A percentile compares a stretch with the other conserved stretches of the same genome.
phyloP scores from a whole-genome alignment of 495 filamentous ascomycete genomes.

The Podospora bellae-mahoneyi region DNA sequence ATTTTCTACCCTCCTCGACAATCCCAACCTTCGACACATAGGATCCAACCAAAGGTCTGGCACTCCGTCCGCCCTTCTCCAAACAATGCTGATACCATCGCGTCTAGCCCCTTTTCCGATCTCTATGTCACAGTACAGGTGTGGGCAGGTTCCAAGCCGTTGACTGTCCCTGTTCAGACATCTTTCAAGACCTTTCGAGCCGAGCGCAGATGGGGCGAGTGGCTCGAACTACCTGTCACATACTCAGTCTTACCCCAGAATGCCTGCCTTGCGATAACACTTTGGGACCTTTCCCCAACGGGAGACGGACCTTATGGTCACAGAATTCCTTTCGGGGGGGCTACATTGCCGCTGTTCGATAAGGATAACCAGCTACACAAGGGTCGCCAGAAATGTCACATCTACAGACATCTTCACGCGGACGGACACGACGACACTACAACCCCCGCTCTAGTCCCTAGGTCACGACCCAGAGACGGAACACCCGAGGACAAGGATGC shows the following conservation, averaged over 20 bases:
- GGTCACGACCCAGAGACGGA: constrained; percentile 47
- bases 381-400: constrained; percentile 84
- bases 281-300: constrained; percentile 89
- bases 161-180: constrained; percentile 89
- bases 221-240: constrained; percentile 80
- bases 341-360: constrained; percentile 86
- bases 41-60: constrained; percentile 61
- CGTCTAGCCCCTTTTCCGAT: constrained; percentile 64
- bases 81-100: constrained; percentile 41
- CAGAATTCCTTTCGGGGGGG: constrained; percentile 88
- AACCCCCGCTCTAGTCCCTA: constrained; percentile 65
- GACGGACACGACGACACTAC: constrained; percentile 80
- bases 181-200: constrained; percentile 83
- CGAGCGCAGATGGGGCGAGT: constrained; percentile 88
- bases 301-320: constrained; percentile 63
- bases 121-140: constrained; percentile 89
- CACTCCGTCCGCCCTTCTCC: background rate
- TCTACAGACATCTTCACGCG: constrained; percentile 77
- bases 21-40: constrained; percentile 75
- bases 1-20: constrained; percentile 71
- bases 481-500: constrained; percentile 55
- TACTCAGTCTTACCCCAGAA: constrained; percentile 76
- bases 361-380: constrained; percentile 83
- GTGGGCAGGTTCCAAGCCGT: constrained; percentile 92
- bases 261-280: constrained; percentile 83